Conservation (phyloP, 371 early-diverging fungal genomes). For the Sporodiniella umbellata region DNA sequence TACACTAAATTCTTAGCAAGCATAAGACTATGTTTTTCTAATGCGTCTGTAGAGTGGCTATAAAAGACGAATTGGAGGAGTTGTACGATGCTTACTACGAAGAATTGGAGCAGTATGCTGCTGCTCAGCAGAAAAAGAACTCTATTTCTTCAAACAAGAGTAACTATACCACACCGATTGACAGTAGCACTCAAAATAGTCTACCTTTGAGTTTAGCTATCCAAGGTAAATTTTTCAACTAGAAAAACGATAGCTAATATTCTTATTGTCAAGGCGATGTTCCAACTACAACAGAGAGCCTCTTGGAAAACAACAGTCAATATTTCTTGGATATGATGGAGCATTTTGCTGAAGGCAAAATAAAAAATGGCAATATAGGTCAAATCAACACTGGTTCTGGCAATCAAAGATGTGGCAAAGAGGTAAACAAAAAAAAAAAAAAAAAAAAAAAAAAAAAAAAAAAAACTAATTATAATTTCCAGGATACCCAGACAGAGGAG, state of each 20-base stretch:
- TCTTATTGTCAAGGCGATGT: constrained; percentile 58
- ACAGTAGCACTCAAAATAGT: no score
- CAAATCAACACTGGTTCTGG: constrained; percentile 24
- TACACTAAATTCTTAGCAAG: no score
- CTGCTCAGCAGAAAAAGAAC: constrained; percentile 61
- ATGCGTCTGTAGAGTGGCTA: constrained; percentile 66
- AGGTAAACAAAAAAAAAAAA: constrained; percentile 59
- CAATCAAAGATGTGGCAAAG: no score
- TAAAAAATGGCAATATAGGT: constrained; percentile 59
- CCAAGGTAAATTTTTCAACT: constrained; percentile 47
- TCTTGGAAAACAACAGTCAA: constrained; percentile 83
- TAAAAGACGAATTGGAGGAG: constrained; percentile 87
- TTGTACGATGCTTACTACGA: constrained; percentile 92
- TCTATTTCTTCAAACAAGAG: constrained; percentile 11
- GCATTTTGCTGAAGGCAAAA: constrained; percentile 83
- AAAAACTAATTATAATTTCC: constrained; percentile 24
- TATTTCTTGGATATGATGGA: constrained; percentile 95
- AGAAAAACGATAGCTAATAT: neutral
- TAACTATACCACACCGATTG: no score
- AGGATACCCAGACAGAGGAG: constrained; percentile 78
- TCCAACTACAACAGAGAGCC: constrained; percentile 84
- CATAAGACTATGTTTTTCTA: neutral
- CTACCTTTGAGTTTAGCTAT: constrained; percentile 70
- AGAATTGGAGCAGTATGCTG: constrained; percentile 85
- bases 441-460: constrained; percentile 57